Base-by-base conservation (phyloP, 192 early-diverging fungal species). In the Geosiphon pyriformis region DNA sequence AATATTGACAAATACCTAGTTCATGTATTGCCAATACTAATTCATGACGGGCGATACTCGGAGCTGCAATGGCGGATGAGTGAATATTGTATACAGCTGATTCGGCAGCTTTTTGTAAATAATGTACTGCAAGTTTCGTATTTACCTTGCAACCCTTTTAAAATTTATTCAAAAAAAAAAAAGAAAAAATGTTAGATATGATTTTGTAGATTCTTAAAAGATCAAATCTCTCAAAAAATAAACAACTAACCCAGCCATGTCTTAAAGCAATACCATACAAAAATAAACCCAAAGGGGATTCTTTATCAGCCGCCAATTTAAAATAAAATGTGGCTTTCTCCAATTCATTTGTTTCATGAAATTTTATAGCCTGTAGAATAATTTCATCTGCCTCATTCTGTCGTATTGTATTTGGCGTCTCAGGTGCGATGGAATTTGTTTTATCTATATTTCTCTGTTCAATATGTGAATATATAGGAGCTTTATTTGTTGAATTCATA, bases 21-120 rank as follows among this genome's bases (percentile, higher is more conserved):
- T 92, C 91, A 59, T 90, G 89, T 54, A 92, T 85, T 4, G 91
- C 90, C 80, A 92, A 87, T 8, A 87, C 83, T 57, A 92, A 70
- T 67, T 90, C 90, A 30, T 81, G 77, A 10, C 76, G 74, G 15
- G 85, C 83, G 25, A 64, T 71, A 33, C 61, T 64, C 10, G 69
- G 48, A 33, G 34, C 71, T 1, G 46, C 56, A 3, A 67, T 64
- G 2, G 56, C 48, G 10, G 72, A 51, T 11, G 68, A 61, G 47
- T 87, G 84, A 33, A 89, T 75, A 27, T 86, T 84, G 10, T 77
- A 62, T 26, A 90, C 82, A n/a, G 88, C 88, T 26, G 78, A 78
- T 60, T 89, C 86, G 37, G 87, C 90, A 12, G 90, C 86, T 47
- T 85, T 85, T 73, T 88, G 85, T 18, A 90, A 70, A 59, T 83